Conservation (phyloP, 768 basidiomycete species). For the Pleurotus citrinopileatus region DNA sequence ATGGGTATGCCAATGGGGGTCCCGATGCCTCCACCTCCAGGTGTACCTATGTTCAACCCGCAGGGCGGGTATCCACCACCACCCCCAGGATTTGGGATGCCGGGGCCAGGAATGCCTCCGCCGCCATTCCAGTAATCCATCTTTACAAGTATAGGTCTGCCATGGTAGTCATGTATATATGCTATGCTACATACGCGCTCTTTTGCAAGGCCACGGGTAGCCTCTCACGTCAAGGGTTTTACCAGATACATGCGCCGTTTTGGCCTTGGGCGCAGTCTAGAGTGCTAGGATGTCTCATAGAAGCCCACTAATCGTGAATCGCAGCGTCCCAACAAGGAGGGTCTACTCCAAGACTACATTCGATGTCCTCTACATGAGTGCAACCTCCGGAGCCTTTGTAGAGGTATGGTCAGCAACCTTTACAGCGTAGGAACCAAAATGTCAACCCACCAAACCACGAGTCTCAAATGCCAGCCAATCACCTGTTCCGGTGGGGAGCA, state of each 20-base stretch:
- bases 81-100: conserved; percentile 23
- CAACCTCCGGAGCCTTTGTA: conserved; percentile 41
- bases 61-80: conserved; percentile 17
- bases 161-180: no score
- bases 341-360: no score
- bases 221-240: no score
- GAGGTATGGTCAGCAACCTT: not conserved
- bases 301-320: no score
- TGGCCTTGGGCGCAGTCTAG: no score
- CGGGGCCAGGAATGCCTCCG: conserved; percentile 23
- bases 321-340: no score
- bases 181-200: no score
- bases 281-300: no score
- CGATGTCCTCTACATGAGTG: conserved; percentile 26
- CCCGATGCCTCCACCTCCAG: conserved; percentile 28
- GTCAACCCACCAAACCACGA: conserved; percentile 56
- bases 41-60: conserved; percentile 25
- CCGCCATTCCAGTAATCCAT: conserved; percentile 16
- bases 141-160: no score
- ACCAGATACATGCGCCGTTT: no score
- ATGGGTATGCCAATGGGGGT: conserved; percentile 15
- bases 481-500: conserved; percentile 85
- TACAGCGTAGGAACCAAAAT: not conserved
- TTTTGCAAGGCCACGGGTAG: no score
- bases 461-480: conserved; percentile 96